Evolutionary conservation across 2,329 filamentous ascomycete genomes (phyloP).

Genomic region (Torrubiella hemipterigena): DNA sequence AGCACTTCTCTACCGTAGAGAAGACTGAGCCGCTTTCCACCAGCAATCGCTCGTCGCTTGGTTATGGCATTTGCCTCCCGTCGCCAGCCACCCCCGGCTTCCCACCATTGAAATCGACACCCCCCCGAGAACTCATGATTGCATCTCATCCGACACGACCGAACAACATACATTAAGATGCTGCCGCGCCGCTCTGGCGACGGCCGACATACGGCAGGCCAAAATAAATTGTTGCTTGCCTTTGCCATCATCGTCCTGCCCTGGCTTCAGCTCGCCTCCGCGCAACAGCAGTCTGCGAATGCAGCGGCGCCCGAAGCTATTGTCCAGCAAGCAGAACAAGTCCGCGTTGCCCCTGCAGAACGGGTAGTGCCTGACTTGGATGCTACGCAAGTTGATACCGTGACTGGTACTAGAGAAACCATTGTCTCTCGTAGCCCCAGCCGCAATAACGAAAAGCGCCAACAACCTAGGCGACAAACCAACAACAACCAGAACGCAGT

Average conservation of each 20-base stretch:
- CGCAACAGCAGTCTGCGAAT: slow-evolving; percentile 49
- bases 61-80: not conserved
- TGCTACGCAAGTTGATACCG: slow-evolving; percentile 15
- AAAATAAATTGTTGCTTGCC: slow-evolving; percentile 38
- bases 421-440: not conserved
- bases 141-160: not conserved
- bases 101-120: no score
- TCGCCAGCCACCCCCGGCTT: not conserved
- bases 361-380: slow-evolving; percentile 1
- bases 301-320: slow-evolving; percentile 8
- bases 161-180: slow-evolving; percentile 27
- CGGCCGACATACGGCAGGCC: slow-evolving; percentile 34
- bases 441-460: slow-evolving; percentile 2
- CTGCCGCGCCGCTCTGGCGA: slow-evolving; percentile 53
- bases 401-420: slow-evolving; percentile 9
- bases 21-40: no score
- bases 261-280: slow-evolving; percentile 42
- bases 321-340: not conserved
- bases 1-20: no score
- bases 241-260: slow-evolving; percentile 47
- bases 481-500: slow-evolving; percentile 20
- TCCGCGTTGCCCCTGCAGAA: not conserved
- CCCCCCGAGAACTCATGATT: not conserved
- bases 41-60: no score
- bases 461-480: slow-evolving; percentile 18